Base-by-base conservation (phyloP, 2,329 filamentous ascomycete species). In the Penicillium nordicum region DNA sequence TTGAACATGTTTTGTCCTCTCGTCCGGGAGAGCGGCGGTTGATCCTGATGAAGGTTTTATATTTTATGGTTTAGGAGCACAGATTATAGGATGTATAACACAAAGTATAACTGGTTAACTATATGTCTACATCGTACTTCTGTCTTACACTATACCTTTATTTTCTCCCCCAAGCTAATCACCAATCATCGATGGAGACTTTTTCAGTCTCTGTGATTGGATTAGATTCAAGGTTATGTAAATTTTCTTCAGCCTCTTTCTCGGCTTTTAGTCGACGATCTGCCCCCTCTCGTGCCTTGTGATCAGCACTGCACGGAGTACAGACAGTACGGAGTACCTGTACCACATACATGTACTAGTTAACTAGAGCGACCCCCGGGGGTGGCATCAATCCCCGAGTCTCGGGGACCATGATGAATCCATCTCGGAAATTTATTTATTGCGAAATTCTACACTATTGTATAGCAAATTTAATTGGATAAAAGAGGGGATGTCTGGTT, bases 191-290 rank as follows among this genome's bases (percentile, higher is more conserved):
- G 14, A 27, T 16, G 34, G 32, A 32, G 42, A 41, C 50, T 7
- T 41, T 16, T 51, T 6, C 4, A 43, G 14, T 9, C 4, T 14
- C 14, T 32, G 14, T 53, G 50, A 53, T 48, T 53, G 43, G 43
- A 30, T 30, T n/a, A 4, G 9, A 3, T 38, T n/a, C 23, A 29
- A 48, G 43, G 21, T 34, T 32, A 32, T 46, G 43, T 46, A 41
- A 25, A 21, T 29, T 32, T 50, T 50, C 52, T 54, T 54, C 52
- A 50, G 52, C 45, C 52, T 49, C 45, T 54, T 43, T 34, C 50
- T 53, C 50, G 44, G 45, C 29, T 50, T n/a, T 54, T n/a, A 21
- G 12, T 27, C 34, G 25, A 53, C 16, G 32, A 37, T 47, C 32
- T 25, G 8, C 21, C 23, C 25, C 25, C 25, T 14, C 14, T 37